Percentiles rank a stretch among this genome's conserved stretches.
Evolutionary conservation across 2,329 filamentous ascomycete species (phyloP).

Genomic region (Davidsoniella eucalypti): DNA sequence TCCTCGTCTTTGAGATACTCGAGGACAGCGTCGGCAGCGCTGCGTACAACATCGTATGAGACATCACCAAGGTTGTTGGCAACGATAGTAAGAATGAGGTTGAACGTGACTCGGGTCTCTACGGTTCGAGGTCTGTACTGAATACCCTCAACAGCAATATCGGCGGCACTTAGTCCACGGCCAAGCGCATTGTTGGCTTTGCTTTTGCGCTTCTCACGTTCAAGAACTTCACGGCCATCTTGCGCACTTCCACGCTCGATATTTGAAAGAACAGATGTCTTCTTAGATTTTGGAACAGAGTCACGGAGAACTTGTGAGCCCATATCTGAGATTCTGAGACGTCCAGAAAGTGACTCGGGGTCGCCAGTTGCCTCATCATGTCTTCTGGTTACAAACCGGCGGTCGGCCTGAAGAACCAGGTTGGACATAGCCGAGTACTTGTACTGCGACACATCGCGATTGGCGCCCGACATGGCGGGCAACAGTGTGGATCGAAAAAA

Average conservation of each 20-base stretch:
- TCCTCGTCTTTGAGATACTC: constrained; percentile 91
- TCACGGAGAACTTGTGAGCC: constrained; percentile 70
- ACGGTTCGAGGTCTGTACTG: constrained; percentile 82
- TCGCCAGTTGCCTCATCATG: constrained; percentile 93
- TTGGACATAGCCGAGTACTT: constrained; percentile 99
- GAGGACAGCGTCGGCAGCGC: constrained; percentile 79
- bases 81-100: constrained; percentile 83
- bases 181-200: constrained; percentile 55
- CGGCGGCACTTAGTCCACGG: constrained; percentile 61
- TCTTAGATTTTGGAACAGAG: constrained; percentile 65
- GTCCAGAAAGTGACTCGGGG: constrained; percentile 88
- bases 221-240: constrained; percentile 70
- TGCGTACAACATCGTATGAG: constrained; percentile 76
- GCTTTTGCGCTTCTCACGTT: constrained; percentile 71
- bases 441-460: constrained; percentile 84
- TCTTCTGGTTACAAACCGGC: constrained; percentile 81
- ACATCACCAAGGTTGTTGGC: constrained; percentile 83
- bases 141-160: constrained; percentile 79
- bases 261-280: constrained; percentile 47
- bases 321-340: constrained; percentile 90
- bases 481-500: neutral
- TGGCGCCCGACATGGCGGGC: constrained; percentile 50
- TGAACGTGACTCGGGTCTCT: constrained; percentile 82
- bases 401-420: constrained; percentile 99
- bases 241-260: constrained; percentile 59